These are phyloP conservation scores for Sequoiadendron giganteum DNA, from an alignment of 75 land plant species.

Conservation along the genomic window DNA sequence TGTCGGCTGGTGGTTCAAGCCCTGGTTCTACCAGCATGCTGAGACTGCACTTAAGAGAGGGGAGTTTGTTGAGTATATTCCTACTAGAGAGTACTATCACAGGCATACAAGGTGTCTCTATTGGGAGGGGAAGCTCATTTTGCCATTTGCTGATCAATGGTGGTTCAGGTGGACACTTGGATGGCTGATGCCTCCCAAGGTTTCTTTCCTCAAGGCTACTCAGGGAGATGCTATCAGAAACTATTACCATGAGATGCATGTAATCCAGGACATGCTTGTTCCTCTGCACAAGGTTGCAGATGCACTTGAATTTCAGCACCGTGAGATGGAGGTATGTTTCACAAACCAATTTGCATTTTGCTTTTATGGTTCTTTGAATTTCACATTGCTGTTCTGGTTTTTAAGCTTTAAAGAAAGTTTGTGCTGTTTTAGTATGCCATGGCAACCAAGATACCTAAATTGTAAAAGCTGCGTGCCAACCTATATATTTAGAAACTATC, in stretches of 20 bases:
- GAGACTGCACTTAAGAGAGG: constrained; percentile 80
- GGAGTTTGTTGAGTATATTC: constrained; percentile 95
- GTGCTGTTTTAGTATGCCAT: no score
- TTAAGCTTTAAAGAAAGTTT: no score
- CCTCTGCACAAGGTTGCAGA: constrained; percentile 94
- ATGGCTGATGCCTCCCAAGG: constrained; percentile 99
- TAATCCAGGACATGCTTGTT: constrained; percentile 95
- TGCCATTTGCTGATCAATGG: constrained; percentile 92
- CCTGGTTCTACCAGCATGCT: constrained; percentile 99
- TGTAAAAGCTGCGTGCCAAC: not conserved
- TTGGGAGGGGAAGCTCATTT: constrained; percentile 98
- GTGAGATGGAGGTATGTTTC: constrained; percentile 85
- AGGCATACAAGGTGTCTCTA: constrained; percentile 92
- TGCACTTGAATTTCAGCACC: constrained; percentile 86
- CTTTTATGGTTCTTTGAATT: not conserved
- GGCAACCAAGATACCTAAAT: not conserved
- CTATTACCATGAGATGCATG: constrained; percentile 97
- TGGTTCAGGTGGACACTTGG: constrained; percentile 92
- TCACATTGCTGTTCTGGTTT: not conserved
- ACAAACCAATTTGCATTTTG: not conserved
- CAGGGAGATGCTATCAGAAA: constrained; percentile 98
- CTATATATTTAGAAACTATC: not conserved
- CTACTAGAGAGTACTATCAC: constrained; percentile 92
- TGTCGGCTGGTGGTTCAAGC: constrained; percentile 96
- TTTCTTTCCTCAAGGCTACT: constrained; percentile 93